These are phyloP conservation scores for Penicillium bialowiezense DNA, from an alignment of 495 filamentous ascomycete species.

Conservation along the genomic window DNA sequence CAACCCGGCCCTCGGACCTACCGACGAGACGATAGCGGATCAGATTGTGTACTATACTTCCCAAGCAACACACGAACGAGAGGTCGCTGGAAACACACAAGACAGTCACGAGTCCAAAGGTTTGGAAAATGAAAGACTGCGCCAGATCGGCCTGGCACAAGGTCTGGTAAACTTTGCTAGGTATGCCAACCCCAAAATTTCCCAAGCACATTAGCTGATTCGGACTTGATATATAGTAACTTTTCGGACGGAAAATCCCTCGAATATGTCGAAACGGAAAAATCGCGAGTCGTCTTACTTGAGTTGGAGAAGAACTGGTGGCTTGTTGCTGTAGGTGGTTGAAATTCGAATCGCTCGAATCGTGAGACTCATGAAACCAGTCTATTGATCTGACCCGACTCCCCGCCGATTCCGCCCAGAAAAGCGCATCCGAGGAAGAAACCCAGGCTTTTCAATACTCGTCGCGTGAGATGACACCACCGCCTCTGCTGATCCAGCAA, in stretches of 20 bases:
- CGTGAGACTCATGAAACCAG: conserved; percentile 36
- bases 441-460: conserved; percentile 66
- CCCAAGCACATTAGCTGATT: conserved; percentile 11
- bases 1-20: conserved; percentile 83
- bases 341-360: conserved; percentile 9
- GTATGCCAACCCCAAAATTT: conserved; percentile 38
- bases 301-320: conserved; percentile 92
- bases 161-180: conserved; percentile 92
- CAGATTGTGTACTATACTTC: conserved; percentile 91
- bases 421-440: conserved; percentile 15
- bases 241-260: conserved; percentile 76
- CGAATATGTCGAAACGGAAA: conserved; percentile 88
- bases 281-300: conserved; percentile 74
- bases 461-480: conserved; percentile 82
- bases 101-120: conserved; percentile 54
- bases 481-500: conserved; percentile 73
- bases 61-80: conserved; percentile 27
- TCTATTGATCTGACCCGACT: conserved; percentile 71
- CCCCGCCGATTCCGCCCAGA: conserved; percentile 23
- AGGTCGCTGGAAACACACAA: conserved; percentile 35
- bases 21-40: conserved; percentile 82
- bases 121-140: conserved; percentile 72
- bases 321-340: conserved; percentile 72
- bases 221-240: conserved; percentile 44
- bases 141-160: conserved; percentile 96